Conservation (phyloP, 2,329 filamentous ascomycete genomes). For the Cadophora malorum region DNA sequence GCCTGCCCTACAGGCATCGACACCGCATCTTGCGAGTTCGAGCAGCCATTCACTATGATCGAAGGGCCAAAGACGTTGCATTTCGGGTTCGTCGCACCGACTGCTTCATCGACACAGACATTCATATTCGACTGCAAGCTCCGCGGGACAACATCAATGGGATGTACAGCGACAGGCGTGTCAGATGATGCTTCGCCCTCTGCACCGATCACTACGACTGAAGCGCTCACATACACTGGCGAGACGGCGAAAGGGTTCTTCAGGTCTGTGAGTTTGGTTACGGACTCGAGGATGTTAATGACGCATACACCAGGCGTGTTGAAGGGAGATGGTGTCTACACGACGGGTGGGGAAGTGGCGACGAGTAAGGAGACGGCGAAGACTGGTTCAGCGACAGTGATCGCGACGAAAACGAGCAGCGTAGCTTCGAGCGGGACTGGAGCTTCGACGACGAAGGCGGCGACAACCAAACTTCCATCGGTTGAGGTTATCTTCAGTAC, state of each 20-base stretch:
- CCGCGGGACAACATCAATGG: slow-evolving; percentile 24
- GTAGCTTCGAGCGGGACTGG: too few species aligned
- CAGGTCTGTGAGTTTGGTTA: slow-evolving; percentile 24
- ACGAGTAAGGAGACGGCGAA: not conserved
- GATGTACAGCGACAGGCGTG: slow-evolving; percentile 25
- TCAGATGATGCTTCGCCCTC: slow-evolving; percentile 13
- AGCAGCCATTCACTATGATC: slow-evolving; percentile 34
- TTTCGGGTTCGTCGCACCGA: slow-evolving; percentile 28
- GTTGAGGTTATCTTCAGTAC: not conserved
- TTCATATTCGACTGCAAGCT: slow-evolving; percentile 25
- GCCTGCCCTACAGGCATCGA: slow-evolving; percentile 26
- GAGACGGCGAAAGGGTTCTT: slow-evolving; percentile 27
- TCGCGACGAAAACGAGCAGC: not conserved
- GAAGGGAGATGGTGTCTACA: not conserved
- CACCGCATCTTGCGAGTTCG: slow-evolving; percentile 29
- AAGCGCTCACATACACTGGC: slow-evolving; percentile 22
- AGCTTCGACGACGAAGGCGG: too few species aligned
- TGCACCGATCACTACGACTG: slow-evolving; percentile 13
- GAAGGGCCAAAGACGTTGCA: slow-evolving; percentile 30
- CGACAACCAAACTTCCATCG: not conserved
- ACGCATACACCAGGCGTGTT: slow-evolving; percentile 23
- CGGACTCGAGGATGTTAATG: slow-evolving; percentile 24
- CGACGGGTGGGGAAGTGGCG: not conserved
- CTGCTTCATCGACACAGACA: slow-evolving; percentile 11
- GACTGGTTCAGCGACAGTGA: not conserved